A percentile compares a stretch with the other conserved stretches of the same genome.
Conservation (phyloP, 108 stramenopile genomes). For the Fragilariopsis cylindrus region DNA sequence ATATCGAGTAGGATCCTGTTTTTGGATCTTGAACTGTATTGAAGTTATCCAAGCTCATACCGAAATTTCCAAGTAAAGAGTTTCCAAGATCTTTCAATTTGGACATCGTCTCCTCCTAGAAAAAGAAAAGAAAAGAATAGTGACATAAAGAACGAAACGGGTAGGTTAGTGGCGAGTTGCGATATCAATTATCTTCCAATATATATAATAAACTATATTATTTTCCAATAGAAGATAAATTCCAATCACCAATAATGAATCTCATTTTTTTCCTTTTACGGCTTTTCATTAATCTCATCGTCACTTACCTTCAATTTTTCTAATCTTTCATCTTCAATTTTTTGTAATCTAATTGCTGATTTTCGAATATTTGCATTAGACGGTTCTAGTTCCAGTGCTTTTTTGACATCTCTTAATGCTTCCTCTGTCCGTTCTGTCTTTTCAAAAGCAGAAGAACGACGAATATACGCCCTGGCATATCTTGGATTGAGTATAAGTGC, state of each 20-base stretch:
- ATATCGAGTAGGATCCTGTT: constrained; percentile 45
- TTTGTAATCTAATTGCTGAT: constrained; percentile 64
- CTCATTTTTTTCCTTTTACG: background rate
- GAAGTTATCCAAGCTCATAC: constrained; percentile 96
- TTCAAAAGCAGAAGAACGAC: constrained; percentile 75
- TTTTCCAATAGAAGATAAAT: too few species aligned
- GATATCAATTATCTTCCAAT: background rate
- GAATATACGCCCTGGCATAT: constrained; percentile 85
- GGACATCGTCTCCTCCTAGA: constrained; percentile 79
- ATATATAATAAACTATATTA: too few species aligned
- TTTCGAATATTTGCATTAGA: constrained; percentile 49
- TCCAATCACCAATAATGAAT: background rate
- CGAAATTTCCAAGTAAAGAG: constrained; percentile 92
- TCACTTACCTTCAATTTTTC: constrained; percentile 81
- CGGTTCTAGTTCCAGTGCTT: constrained; percentile 70
- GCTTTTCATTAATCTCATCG: background rate
- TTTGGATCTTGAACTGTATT: constrained; percentile 93
- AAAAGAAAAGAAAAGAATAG: background rate
- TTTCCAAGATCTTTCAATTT: constrained; percentile 99
- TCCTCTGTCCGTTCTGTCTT: constrained; percentile 59
- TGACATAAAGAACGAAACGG: background rate
- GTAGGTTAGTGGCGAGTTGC: background rate
- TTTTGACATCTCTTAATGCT: constrained; percentile 69
- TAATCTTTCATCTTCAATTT: constrained; percentile 71
- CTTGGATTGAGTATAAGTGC: constrained; percentile 69